A percentile compares a stretch with the other conserved stretches of the same genome.
These are phyloP conservation scores for Phaeoacremonium minimum DNA, from an alignment of 2,329 filamentous ascomycete species.

Conservation along the genomic window DNA sequence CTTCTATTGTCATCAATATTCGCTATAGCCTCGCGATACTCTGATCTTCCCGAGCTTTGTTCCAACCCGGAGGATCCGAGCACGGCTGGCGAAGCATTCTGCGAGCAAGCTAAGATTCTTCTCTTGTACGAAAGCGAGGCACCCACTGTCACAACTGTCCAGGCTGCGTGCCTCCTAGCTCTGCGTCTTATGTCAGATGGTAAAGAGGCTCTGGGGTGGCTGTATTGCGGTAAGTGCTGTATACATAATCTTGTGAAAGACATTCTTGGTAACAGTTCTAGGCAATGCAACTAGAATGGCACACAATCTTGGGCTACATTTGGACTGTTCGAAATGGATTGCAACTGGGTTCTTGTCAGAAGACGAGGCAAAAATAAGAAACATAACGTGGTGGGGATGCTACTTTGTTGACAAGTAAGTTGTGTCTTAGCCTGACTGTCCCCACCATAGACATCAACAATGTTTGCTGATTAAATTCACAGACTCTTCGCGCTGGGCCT, in stretches of 20 bases:
- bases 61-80: conserved; percentile 10
- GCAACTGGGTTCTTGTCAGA: conserved; percentile 5
- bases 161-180: conserved; percentile 13
- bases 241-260: background rate
- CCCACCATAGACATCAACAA: background rate
- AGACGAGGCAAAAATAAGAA: conserved; percentile 14
- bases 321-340: conserved; percentile 13
- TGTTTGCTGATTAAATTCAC: background rate
- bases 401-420: conserved; percentile 16
- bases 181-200: conserved; percentile 14
- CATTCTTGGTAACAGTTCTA: background rate
- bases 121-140: conserved; percentile 16
- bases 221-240: conserved; percentile 11
- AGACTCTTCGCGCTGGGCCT: conserved; percentile 13
- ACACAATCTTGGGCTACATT: conserved; percentile 15
- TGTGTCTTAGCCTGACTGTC: background rate
- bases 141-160: conserved; percentile 15
- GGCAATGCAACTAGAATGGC: conserved; percentile 19
- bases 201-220: conserved; percentile 16
- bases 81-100: conserved; percentile 14
- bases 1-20: conserved; percentile 15
- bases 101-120: conserved; percentile 14
- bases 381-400: conserved; percentile 17
- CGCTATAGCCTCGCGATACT: conserved; percentile 16
- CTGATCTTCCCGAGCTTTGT: conserved; percentile 14